Evolutionary conservation across 2,329 filamentous ascomycete genomes (phyloP).

Genomic region (Aureobasidium sp.): DNA sequence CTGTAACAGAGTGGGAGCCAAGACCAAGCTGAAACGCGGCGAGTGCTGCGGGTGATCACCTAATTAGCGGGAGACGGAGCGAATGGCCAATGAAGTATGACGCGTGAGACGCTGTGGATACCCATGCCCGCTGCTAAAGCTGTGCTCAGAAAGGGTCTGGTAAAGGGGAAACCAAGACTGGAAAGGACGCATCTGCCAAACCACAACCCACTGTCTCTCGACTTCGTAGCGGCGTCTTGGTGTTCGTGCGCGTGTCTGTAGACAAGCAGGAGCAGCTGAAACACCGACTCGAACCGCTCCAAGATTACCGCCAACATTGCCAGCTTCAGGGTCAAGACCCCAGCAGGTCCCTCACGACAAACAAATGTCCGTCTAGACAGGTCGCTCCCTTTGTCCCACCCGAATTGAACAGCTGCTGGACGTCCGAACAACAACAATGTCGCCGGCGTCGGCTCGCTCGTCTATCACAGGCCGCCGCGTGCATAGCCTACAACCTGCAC

Average conservation of each 20-base stretch:
- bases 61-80: not conserved
- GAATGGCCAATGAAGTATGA: slow-evolving; percentile 9
- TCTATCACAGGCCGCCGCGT: slow-evolving; percentile 32
- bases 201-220: not conserved
- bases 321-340: not conserved
- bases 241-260: not conserved
- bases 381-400: not conserved
- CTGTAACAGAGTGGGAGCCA: not conserved
- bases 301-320: not conserved
- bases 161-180: not conserved
- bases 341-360: not conserved
- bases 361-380: slow-evolving; percentile 1
- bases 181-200: not conserved
- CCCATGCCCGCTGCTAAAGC: not conserved
- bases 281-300: not conserved
- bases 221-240: not conserved
- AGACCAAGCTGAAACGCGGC: slow-evolving; percentile 10
- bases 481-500: slow-evolving; percentile 37
- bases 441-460: slow-evolving; percentile 25
- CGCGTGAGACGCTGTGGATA: slow-evolving; percentile 8
- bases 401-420: not conserved
- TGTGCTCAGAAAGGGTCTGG: not conserved
- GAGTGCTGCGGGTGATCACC: not conserved
- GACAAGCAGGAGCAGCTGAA: not conserved
- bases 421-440: slow-evolving; percentile 18